Evolutionary conservation across 2,329 filamentous ascomycete genomes (phyloP).

Genomic region (Aspergillus aculeatinus): DNA sequence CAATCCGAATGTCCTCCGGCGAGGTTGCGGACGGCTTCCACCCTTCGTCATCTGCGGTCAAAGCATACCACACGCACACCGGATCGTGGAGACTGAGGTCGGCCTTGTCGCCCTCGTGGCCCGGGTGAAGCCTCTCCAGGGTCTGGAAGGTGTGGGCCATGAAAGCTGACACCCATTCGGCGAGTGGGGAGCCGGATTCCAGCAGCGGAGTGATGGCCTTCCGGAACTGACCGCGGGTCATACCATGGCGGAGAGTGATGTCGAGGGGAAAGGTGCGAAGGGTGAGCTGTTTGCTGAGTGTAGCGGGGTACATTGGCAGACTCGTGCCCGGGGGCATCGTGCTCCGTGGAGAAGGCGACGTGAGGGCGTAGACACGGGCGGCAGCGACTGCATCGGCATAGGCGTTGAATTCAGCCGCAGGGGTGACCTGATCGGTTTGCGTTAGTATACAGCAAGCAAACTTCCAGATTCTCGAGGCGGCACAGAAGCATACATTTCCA

Average conservation of each 20-base stretch:
- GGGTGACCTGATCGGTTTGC: constrained; percentile 52
- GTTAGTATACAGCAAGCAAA: background rate
- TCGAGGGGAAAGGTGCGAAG: constrained; percentile 74
- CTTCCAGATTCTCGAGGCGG: background rate
- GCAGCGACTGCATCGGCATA: constrained; percentile 82
- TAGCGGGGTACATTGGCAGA: constrained; percentile 63
- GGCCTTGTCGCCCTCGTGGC: constrained; percentile 48
- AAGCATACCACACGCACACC: constrained; percentile 74
- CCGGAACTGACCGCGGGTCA: constrained; percentile 62
- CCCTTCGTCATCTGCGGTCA: constrained; percentile 49
- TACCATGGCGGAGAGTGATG: constrained; percentile 69
- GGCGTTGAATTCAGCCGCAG: constrained; percentile 91
- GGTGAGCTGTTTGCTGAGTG: constrained; percentile 62
- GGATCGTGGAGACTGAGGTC: constrained; percentile 74
- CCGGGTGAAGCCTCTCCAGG: constrained; percentile 62
- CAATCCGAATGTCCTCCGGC: constrained; percentile 81
- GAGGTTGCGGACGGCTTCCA: constrained; percentile 50
- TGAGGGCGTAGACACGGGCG: constrained; percentile 74
- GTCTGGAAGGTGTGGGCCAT: constrained; percentile 69
- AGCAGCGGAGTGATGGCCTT: constrained; percentile 56
- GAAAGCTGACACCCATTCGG: constrained; percentile 71
- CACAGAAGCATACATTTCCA: constrained; percentile 69
- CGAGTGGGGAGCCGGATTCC: constrained; percentile 67
- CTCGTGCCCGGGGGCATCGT: constrained; percentile 65
- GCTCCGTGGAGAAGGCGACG: constrained; percentile 73